Conservation (phyloP, 2,329 filamentous ascomycete genomes). For the Calonectria pseudoturangicola region DNA sequence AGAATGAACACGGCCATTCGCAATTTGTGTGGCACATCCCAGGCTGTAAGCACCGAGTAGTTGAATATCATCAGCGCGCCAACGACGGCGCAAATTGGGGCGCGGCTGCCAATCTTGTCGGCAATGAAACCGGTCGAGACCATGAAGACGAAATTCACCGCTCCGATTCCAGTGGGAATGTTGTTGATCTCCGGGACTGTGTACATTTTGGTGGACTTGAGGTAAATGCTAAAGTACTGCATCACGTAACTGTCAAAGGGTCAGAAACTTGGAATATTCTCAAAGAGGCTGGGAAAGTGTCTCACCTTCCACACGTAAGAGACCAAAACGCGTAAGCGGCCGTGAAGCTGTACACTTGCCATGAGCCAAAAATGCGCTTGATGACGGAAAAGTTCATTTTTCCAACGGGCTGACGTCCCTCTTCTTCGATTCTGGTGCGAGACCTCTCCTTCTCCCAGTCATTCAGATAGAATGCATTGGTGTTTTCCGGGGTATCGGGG, state of each 20-base stretch:
- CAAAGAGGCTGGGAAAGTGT: background rate
- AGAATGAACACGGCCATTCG: constrained; percentile 64
- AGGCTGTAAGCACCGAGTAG: constrained; percentile 61
- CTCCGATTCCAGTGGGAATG: constrained; percentile 65
- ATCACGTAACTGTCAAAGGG: constrained; percentile 57
- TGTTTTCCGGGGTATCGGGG: constrained; percentile 66
- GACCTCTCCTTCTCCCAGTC: constrained; percentile 78
- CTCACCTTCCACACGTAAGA: constrained; percentile 59
- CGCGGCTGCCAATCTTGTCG: constrained; percentile 60
- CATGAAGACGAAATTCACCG: constrained; percentile 66
- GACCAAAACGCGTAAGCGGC: constrained; percentile 63
- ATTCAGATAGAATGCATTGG: constrained; percentile 64
- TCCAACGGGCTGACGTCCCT: constrained; percentile 61
- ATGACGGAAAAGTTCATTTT: constrained; percentile 60
- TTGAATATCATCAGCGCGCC: constrained; percentile 59
- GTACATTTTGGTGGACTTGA: constrained; percentile 60
- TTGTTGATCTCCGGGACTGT: constrained; percentile 65
- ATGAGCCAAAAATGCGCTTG: constrained; percentile 62
- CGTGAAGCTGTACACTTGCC: constrained; percentile 67
- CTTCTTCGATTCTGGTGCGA: constrained; percentile 79
- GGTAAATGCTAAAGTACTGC: constrained; percentile 64
- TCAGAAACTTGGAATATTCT: constrained; percentile 1
- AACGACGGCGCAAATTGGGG: constrained; percentile 60
- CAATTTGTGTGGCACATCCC: constrained; percentile 61
- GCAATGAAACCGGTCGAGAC: constrained; percentile 59